Evolutionary conservation across 352 stramenopile species (phyloP).

Genomic region (Phytophthora colocasiae): DNA sequence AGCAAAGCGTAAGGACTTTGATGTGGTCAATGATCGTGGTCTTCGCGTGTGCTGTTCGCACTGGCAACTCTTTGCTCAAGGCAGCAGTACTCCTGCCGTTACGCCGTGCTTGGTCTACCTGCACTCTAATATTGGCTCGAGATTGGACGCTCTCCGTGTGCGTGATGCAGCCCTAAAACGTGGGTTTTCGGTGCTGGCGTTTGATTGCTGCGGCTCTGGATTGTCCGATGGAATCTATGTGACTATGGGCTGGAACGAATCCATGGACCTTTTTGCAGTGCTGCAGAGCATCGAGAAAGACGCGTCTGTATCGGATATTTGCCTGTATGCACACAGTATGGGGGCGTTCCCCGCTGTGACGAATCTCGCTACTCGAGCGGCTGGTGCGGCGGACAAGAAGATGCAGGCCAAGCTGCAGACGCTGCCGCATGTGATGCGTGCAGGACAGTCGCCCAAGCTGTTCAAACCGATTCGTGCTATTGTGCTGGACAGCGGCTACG

Average conservation of each 20-base stretch:
- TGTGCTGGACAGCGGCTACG: conserved; percentile 79
- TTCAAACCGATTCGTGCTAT: conserved; percentile 76
- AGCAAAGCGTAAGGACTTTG: conserved; percentile 62
- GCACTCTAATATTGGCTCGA: conserved; percentile 86
- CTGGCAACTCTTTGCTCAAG: conserved; percentile 65
- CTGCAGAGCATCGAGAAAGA: conserved; percentile 67
- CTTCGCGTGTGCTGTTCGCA: conserved; percentile 75
- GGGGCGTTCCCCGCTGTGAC: conserved; percentile 80
- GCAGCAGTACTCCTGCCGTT: conserved; percentile 13
- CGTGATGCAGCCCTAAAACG: conserved; percentile 66
- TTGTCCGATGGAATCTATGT: conserved; percentile 85
- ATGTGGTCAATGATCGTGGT: conserved; percentile 74
- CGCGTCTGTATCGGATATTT: conserved; percentile 58
- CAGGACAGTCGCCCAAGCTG: conserved; percentile 43
- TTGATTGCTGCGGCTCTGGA: conserved; percentile 85
- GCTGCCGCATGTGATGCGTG: conserved; percentile 61
- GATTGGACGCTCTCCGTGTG: conserved; percentile 71
- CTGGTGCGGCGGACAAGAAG: conserved; percentile 52
- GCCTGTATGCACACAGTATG: conserved; percentile 87
- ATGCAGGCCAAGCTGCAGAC: conserved; percentile 61
- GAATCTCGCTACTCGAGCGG: conserved; percentile 71
- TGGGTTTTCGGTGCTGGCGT: conserved; percentile 81
- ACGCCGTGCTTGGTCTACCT: conserved; percentile 80
- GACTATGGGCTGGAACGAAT: conserved; percentile 89
- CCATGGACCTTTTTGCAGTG: conserved; percentile 74